Evolutionary conservation across 371 early-diverging fungal species (phyloP).

Genomic region (Fennellomyces sp.): DNA sequence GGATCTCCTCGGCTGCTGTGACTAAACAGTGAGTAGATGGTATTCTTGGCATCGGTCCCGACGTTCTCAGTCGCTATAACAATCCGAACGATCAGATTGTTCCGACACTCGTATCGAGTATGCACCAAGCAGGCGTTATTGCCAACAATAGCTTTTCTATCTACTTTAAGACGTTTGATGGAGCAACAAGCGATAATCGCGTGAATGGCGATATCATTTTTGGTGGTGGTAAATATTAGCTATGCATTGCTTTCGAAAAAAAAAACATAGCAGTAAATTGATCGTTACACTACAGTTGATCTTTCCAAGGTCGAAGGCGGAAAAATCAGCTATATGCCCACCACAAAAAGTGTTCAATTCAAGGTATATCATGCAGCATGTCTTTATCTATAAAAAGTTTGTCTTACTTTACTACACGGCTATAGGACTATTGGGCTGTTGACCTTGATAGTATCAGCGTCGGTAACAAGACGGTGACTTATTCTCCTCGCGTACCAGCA

Average conservation of each 20-base stretch:
- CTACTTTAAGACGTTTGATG: slow-evolving; percentile 33
- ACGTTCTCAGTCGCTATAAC: slow-evolving; percentile 32
- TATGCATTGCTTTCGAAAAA: not conserved
- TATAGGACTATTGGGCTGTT: slow-evolving; percentile 53
- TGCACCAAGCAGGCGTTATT: slow-evolving; percentile 34
- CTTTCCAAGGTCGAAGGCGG: slow-evolving; percentile 22
- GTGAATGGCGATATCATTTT: slow-evolving; percentile 47
- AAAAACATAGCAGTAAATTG: too few relatives aligned
- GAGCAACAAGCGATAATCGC: slow-evolving; percentile 7
- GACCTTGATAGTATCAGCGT: slow-evolving; percentile 32
- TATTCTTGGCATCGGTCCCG: slow-evolving; percentile 47
- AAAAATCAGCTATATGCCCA: slow-evolving; percentile 26
- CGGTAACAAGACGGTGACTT: slow-evolving; percentile 14
- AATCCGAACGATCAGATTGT: slow-evolving; percentile 29
- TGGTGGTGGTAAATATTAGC: slow-evolving; percentile 32
- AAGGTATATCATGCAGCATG: slow-evolving; percentile 13
- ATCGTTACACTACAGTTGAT: slow-evolving; percentile 30
- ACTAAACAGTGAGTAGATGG: slow-evolving; percentile 30
- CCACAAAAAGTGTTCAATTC: slow-evolving; percentile 22
- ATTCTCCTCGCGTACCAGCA: slow-evolving; percentile 15
- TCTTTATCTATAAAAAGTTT: not conserved
- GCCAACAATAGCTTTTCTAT: slow-evolving; percentile 38
- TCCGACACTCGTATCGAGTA: slow-evolving; percentile 40
- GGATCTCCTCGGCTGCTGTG: too few relatives aligned
- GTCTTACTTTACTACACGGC: not conserved